Conservation (phyloP, 1,139 yeast genomes). For the Suhomyces wounanorum region DNA sequence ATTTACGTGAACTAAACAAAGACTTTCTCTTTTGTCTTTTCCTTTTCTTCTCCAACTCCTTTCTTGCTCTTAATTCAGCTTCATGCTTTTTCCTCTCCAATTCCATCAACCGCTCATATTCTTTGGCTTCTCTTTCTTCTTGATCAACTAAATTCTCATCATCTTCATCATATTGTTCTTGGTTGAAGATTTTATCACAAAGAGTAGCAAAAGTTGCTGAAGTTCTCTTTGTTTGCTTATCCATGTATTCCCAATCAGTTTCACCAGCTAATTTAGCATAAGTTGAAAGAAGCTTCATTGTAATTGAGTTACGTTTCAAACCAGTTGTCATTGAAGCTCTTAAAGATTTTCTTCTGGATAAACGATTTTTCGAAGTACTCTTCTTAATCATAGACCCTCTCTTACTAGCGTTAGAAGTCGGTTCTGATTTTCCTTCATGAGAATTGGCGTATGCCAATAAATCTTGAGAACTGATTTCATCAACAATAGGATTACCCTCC, state of each 20-base stretch:
- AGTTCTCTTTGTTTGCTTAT: constrained; percentile 72
- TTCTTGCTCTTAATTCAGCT: constrained; percentile 48
- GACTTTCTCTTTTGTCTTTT: constrained; percentile 48
- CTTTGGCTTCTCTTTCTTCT: constrained; percentile 51
- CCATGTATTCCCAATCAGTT: constrained; percentile 69
- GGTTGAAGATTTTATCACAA: constrained; percentile 73
- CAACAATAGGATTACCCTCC: constrained; percentile 27
- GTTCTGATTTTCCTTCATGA: constrained; percentile 12
- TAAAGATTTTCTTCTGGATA: constrained; percentile 42
- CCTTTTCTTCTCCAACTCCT: constrained; percentile 48
- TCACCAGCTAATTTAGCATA: constrained; percentile 72
- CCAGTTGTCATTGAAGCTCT: constrained; percentile 47
- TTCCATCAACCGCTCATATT: constrained; percentile 54
- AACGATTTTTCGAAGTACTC: constrained; percentile 34
- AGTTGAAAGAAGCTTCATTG: constrained; percentile 66
- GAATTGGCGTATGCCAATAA: constrained; percentile 35
- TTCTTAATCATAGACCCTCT: constrained; percentile 34
- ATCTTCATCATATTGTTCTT: constrained; percentile 55
- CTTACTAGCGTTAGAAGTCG: constrained; percentile 21
- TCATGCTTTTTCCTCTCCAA: constrained; percentile 52
- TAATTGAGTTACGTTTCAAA: constrained; percentile 67
- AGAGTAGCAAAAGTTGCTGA: constrained; percentile 76
- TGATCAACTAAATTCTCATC: constrained; percentile 54
- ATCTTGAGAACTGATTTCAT: constrained; percentile 25
- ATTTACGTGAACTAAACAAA: constrained; percentile 41